These are phyloP conservation scores for Apiospora aurea DNA, from an alignment of 2,329 filamentous ascomycete species.

Conservation along the genomic window DNA sequence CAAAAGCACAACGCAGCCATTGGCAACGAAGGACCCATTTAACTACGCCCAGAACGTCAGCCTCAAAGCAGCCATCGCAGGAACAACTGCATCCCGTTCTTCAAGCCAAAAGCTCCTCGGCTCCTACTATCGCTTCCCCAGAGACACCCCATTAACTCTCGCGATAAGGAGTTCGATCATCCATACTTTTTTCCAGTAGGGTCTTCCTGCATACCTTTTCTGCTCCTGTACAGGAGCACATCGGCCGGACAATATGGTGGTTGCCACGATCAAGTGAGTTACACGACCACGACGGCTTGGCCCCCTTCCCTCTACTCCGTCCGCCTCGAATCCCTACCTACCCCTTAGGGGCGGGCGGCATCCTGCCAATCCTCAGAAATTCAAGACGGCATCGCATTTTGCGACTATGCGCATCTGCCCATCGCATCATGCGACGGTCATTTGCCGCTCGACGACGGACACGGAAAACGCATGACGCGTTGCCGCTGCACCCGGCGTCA, in stretches of 20 bases:
- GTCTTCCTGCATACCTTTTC: conserved; percentile 27
- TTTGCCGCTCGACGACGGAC: not conserved
- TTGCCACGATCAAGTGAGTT: conserved; percentile 70
- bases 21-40: conserved; percentile 18
- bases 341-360: conserved; percentile 15
- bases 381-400: not conserved
- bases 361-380: not conserved
- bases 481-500: conserved; percentile 11
- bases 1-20: conserved; percentile 11
- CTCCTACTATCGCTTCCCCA: conserved; percentile 22
- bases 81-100: conserved; percentile 20
- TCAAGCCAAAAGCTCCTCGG: conserved; percentile 24
- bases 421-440: conserved; percentile 5
- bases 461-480: conserved; percentile 3
- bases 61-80: conserved; percentile 22
- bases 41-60: conserved; percentile 22
- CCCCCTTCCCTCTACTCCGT: conserved; percentile 17
- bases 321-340: not conserved
- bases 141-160: conserved; percentile 22
- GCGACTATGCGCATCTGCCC: conserved; percentile 17
- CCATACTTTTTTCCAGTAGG: conserved; percentile 21
- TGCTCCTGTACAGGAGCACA: conserved; percentile 49
- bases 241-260: conserved; percentile 60
- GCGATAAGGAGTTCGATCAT: conserved; percentile 29
- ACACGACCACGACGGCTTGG: conserved; percentile 10